Percentiles rank a stretch among this genome's conserved stretches.
phyloP scores from a whole-genome alignment of 306 rosid genomes.

The Medicago arabica region DNA sequence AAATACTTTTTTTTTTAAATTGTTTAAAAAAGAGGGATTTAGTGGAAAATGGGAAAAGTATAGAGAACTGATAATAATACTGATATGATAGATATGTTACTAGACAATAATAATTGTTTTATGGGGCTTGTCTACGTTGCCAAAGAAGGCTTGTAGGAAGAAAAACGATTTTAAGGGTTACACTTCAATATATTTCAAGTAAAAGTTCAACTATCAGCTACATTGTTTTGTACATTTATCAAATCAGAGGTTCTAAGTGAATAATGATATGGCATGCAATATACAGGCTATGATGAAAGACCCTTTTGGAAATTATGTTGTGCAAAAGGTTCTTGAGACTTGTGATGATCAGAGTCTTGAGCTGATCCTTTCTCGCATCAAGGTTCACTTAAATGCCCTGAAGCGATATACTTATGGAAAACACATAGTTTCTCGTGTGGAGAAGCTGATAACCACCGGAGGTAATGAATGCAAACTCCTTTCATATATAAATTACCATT shows the following conservation, averaged over 20 bases:
- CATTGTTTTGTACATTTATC: constrained; percentile 24
- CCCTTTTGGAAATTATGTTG: constrained; percentile 95
- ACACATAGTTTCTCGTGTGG: constrained; percentile 94
- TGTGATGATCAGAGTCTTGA: constrained; percentile 88
- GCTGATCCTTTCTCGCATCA: constrained; percentile 89
- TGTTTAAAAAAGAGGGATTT: too few relatives aligned
- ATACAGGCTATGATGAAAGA: constrained; percentile 98
- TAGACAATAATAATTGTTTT: too few relatives aligned
- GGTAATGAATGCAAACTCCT: constrained; percentile 54
- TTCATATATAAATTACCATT: constrained; percentile 25
- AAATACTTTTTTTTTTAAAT: too few relatives aligned
- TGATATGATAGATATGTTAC: too few relatives aligned
- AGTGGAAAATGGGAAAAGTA: too few relatives aligned
- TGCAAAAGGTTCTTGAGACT: constrained; percentile 95
- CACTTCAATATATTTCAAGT: background rate
- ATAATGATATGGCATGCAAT: constrained; percentile 37
- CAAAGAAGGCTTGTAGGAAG: background rate
- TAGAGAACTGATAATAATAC: too few relatives aligned
- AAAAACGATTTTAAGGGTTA: background rate
- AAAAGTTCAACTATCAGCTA: constrained; percentile 21
- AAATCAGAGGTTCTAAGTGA: constrained; percentile 19
- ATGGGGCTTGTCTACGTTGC: background rate
- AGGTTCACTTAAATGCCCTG: constrained; percentile 89
- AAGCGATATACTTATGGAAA: constrained; percentile 94
- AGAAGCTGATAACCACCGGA: constrained; percentile 94